Evolutionary conservation across 768 basidiomycete genomes (phyloP).

Genomic region (Russula sp.): DNA sequence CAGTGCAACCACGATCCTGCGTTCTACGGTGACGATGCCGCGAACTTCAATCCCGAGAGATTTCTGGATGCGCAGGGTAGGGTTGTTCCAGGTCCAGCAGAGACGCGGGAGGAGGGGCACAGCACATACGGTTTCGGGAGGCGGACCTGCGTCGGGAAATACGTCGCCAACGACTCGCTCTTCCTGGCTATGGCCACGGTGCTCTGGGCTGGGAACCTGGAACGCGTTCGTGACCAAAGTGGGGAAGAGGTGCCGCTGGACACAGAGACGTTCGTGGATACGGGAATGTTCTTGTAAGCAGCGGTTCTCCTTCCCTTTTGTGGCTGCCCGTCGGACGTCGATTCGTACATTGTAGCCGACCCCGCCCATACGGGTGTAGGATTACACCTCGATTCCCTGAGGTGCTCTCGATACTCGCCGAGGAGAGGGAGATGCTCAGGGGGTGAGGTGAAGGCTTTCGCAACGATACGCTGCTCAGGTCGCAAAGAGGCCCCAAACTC

Average conservation of each 20-base stretch:
- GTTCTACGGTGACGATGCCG: conserved; percentile 19
- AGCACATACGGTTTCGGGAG: conserved; percentile 20
- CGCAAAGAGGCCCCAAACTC: not conserved
- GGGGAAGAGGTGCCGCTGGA: conserved; percentile 16
- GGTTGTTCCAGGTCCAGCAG: not conserved
- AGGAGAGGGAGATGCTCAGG: not conserved
- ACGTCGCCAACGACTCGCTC: conserved; percentile 21
- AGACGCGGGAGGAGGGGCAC: conserved; percentile 19
- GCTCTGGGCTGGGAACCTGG: conserved; percentile 23
- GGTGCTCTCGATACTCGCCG: not conserved
- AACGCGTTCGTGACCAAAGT: conserved; percentile 6
- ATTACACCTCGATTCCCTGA: not conserved
- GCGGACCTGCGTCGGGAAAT: conserved; percentile 23
- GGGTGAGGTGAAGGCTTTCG: not conserved
- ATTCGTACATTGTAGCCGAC: not conserved
- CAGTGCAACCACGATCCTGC: not conserved
- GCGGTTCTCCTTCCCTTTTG: not conserved
- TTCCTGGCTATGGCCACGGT: conserved; percentile 24
- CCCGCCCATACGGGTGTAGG: not conserved
- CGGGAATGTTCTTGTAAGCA: conserved; percentile 17
- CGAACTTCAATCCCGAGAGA: conserved; percentile 23
- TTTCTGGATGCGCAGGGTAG: conserved; percentile 15
- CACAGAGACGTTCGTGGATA: not conserved
- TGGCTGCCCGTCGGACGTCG: not conserved
- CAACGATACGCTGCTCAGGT: not conserved